phyloP scores from a whole-genome alignment of 2,329 filamentous ascomycete genomes.

The Ceratocystis cubensis region DNA sequence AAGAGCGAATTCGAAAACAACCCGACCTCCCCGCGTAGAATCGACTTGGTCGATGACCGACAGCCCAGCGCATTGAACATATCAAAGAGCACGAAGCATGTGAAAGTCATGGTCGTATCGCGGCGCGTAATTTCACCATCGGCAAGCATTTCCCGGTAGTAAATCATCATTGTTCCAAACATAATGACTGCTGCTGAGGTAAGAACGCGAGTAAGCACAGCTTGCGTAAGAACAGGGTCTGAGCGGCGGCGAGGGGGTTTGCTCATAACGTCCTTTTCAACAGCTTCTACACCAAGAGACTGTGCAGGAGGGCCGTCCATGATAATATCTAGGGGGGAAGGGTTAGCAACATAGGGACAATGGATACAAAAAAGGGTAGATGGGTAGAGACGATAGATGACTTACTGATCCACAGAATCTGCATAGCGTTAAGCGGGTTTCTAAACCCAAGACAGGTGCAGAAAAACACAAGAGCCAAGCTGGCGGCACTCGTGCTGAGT shows the following conservation, averaged over 20 bases:
- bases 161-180: constrained; percentile 80
- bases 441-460: constrained; percentile 89
- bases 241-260: constrained; percentile 72
- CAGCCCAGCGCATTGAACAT: constrained; percentile 98
- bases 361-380: background rate
- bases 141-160: constrained; percentile 77
- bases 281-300: constrained; percentile 87
- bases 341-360: constrained; percentile 20
- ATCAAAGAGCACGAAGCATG: constrained; percentile 96
- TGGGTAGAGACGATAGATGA: constrained; percentile 23
- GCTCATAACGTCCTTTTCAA: constrained; percentile 88
- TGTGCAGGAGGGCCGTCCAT: constrained; percentile 98
- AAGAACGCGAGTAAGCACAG: constrained; percentile 70
- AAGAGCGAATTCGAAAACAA: constrained; percentile 84
- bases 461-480: constrained; percentile 77
- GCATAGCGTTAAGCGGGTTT: constrained; percentile 96
- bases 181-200: constrained; percentile 85
- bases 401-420: constrained; percentile 99
- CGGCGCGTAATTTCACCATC: constrained; percentile 76
- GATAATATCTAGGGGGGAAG: constrained; percentile 64
- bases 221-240: constrained; percentile 79
- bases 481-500: constrained; percentile 89
- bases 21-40: constrained; percentile 73
- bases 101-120: constrained; percentile 98
- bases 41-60: constrained; percentile 78